Evolutionary conservation across 257 asterid genomes (phyloP).

Genomic region (Ophiorrhiza pumila): DNA sequence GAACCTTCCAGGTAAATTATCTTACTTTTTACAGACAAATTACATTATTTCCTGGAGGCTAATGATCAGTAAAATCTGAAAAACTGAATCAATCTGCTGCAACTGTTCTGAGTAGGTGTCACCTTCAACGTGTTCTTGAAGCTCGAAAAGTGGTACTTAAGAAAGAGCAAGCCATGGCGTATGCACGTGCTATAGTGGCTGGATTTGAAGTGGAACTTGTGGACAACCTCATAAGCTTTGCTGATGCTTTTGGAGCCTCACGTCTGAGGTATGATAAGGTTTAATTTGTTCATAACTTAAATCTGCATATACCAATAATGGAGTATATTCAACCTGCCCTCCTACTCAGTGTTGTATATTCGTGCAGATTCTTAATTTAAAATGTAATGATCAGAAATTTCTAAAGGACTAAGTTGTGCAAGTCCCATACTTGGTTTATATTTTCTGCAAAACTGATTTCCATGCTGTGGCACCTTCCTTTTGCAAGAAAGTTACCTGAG

Average conservation of each 20-base stretch:
- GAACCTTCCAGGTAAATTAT: conserved; percentile 65
- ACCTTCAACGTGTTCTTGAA: conserved; percentile 64
- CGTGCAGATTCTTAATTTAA: not conserved
- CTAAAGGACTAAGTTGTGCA: not conserved
- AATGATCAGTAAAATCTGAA: not conserved
- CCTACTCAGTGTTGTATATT: not conserved
- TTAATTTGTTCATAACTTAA: not conserved
- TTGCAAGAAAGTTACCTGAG: not conserved
- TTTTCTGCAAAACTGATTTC: not conserved
- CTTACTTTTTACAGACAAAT: conserved; percentile 11
- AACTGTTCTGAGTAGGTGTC: conserved; percentile 41
- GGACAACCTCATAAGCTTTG: conserved; percentile 71
- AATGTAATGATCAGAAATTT: not conserved
- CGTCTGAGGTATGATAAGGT: conserved; percentile 51
- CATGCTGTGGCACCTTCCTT: not conserved
- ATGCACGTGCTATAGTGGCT: conserved; percentile 87
- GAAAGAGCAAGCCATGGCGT: conserved; percentile 94
- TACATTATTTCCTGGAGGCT: not conserved
- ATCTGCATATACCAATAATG: not conserved
- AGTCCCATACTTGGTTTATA: not conserved
- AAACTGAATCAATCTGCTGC: conserved; percentile 12
- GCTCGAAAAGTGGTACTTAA: conserved; percentile 70
- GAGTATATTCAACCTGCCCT: not conserved
- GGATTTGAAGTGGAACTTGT: conserved; percentile 70
- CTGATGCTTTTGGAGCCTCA: conserved; percentile 78